phyloP scores from a whole-genome alignment of 2,329 filamentous ascomycete genomes.

The Emericellopsis cladophorae region DNA sequence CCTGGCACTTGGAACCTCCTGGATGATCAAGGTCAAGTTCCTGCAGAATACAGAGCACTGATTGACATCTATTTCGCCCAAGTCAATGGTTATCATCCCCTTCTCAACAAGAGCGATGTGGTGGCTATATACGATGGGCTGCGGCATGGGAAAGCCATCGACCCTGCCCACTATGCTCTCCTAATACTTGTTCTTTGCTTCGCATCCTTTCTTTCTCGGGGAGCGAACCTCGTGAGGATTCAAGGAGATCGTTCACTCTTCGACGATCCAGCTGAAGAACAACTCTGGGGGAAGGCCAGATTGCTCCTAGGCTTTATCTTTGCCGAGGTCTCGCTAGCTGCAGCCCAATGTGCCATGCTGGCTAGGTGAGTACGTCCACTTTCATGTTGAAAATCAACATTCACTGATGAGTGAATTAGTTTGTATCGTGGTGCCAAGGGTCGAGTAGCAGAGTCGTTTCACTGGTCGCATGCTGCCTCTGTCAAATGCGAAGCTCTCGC shows the following conservation, averaged over 20 bases:
- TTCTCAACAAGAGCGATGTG: not conserved
- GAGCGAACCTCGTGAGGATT: not conserved
- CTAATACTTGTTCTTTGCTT: slow-evolving; percentile 1
- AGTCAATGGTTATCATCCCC: not conserved
- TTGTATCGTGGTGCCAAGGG: slow-evolving; percentile 12
- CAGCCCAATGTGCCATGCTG: slow-evolving; percentile 14
- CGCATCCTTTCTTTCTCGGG: not conserved
- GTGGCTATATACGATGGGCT: not conserved
- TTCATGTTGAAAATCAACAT: too few relatives aligned
- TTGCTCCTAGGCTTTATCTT: slow-evolving; percentile 10
- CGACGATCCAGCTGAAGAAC: not conserved
- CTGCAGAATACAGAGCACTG: not conserved
- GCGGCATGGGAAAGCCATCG: not conserved
- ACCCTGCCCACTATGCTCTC: not conserved
- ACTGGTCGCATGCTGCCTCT: slow-evolving; percentile 12
- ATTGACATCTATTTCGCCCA: not conserved
- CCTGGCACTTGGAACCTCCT: not conserved
- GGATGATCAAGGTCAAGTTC: not conserved
- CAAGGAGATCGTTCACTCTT: too few relatives aligned
- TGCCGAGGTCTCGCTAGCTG: slow-evolving; percentile 7
- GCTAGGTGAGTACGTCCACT: slow-evolving; percentile 9
- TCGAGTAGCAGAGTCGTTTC: slow-evolving; percentile 10
- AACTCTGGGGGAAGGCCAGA: slow-evolving; percentile 11
- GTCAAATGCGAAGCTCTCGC: slow-evolving; percentile 14
- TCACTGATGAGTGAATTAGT: slow-evolving; percentile 3